Evolutionary conservation across 768 basidiomycete genomes (phyloP), one percentile per base, ranked within the genome.

Genomic region (Leucocoprinus leucothites): DNA sequence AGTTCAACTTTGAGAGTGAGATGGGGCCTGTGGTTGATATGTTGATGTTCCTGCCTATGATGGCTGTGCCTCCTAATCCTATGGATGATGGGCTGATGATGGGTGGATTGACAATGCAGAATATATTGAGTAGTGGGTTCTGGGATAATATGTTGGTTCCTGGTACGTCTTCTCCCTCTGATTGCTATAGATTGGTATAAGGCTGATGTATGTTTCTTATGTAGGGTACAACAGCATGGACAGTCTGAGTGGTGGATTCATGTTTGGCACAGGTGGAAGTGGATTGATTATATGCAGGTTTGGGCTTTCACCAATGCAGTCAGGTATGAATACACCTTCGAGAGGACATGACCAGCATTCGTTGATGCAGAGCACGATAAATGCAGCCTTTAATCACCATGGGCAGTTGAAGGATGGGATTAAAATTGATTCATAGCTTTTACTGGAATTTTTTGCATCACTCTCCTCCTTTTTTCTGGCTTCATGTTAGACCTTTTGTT

Each of bases 121-220:
- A 83, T 63, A 86, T 93, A 41, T 74, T 94, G 50, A 86, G 82
- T 57, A 82, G 76, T 56, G 84, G 82, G 40, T 94, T 94, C 68
- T 94, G 91, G 92, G 92, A 93, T 68, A 91, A 80, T 60, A 84
- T 93, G 63, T 80, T 94, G 34, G 86, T 94, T 22, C 91, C 91
- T 58, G 91, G 90, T 89, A 64, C 54, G 85, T 77, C 43, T n/a
- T 41, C 38, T 57, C 51, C 24, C 40, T 41, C 44, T 35, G 48
- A 13, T 35, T 31, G 5, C 40, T 36, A 50, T 43, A 13, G 5
- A 4, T n/a, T 22, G 16, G 6, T 48, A 28, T 5, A 21, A 34
- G 19, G 14, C 24, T 46, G 24, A 46, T 31, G 31, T 11, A 11
- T 31, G 31, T 24, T 3, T 21, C 5, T 7, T 2, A 9, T 50